These are phyloP conservation scores for Diospyros lotus DNA, from an alignment of 148 eudicot species.

Conservation along the genomic window DNA sequence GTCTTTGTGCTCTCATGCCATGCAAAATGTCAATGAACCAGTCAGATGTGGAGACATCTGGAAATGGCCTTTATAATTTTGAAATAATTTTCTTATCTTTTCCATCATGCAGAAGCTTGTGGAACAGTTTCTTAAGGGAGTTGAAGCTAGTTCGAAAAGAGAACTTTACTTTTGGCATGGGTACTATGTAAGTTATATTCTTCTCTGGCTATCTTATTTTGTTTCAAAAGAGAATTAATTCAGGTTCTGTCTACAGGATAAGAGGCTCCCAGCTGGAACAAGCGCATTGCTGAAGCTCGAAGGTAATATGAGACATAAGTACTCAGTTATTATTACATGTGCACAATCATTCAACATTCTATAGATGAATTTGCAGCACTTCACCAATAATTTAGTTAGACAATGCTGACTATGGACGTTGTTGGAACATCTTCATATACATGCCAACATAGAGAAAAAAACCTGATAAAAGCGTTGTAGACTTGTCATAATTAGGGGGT, in stretches of 20 bases:
- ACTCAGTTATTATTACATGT: too few relatives aligned
- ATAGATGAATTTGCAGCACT: too few relatives aligned
- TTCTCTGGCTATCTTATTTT: slow-evolving; percentile 2
- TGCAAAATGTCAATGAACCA: neutral
- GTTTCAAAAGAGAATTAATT: slow-evolving; percentile 2
- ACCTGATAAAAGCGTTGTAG: too few relatives aligned
- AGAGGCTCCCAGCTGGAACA: slow-evolving; percentile 47
- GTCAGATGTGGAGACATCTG: neutral
- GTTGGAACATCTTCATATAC: too few relatives aligned
- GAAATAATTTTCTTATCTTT: neutral
- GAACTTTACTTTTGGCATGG: slow-evolving; percentile 51
- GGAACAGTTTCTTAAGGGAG: slow-evolving; percentile 41
- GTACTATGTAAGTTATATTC: slow-evolving; percentile 37
- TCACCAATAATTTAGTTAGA: too few relatives aligned
- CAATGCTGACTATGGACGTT: too few relatives aligned
- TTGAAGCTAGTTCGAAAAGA: slow-evolving; percentile 31
- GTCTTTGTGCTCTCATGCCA: neutral
- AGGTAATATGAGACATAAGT: slow-evolving; percentile 23
- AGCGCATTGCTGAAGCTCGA: slow-evolving; percentile 44
- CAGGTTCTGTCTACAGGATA: slow-evolving; percentile 30
- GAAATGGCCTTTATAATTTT: neutral
- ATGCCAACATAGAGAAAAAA: too few relatives aligned
- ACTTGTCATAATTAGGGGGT: too few relatives aligned
- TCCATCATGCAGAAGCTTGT: slow-evolving; percentile 37
- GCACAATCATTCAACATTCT: too few relatives aligned